Base-by-base conservation (phyloP, 768 basidiomycete genomes). In the Crassisporium funariophilum region DNA sequence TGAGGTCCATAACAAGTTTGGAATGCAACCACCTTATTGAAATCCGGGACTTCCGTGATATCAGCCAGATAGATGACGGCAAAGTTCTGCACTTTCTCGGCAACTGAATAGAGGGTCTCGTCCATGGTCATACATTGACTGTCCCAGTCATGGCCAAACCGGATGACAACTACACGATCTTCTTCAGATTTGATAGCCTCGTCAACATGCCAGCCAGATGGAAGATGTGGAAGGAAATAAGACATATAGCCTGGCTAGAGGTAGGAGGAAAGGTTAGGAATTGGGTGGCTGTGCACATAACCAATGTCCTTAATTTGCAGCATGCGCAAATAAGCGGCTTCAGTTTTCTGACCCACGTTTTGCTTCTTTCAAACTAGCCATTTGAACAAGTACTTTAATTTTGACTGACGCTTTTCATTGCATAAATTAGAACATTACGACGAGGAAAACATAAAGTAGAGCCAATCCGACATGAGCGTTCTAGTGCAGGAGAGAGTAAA, bases 141-240 rank as follows among this genome's bases (percentile, higher is more conserved):
- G 65, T 98, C 91, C 84, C 86, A 88, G 66, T 95, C 94, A 62
- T 93, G 90, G 0, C 95, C 95, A 62, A 98, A 98, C 3, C 95
- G 85, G 37, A 98, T 85, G 43, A 93, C 89, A 19, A 98, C 95
- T 24, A 97, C 81, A 34, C 97, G 81, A 60, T 97, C 93, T 65
- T 99, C 97, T 67, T 99, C 97, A 0, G 92, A 95, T 56, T 97
- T 91, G 68, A 99, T 98, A 6, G 97, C 93, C 64, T 98, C 95
- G 62, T 99, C 97, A 50, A 99, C 97, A 63, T 99, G 97, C 95
- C 95, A 98, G 29, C 94, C 91, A 57, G 89, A 90, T 1, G 86
- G 88, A 3, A 94, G 76, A 59, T 93, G 90, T 0, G 90, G 88
- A 10, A 93, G 81, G 63, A 92, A 91, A 67, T 92, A 93, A 11